Base-by-base conservation (phyloP, 768 basidiomycete genomes). In the Phlegmacium glaucopus region DNA sequence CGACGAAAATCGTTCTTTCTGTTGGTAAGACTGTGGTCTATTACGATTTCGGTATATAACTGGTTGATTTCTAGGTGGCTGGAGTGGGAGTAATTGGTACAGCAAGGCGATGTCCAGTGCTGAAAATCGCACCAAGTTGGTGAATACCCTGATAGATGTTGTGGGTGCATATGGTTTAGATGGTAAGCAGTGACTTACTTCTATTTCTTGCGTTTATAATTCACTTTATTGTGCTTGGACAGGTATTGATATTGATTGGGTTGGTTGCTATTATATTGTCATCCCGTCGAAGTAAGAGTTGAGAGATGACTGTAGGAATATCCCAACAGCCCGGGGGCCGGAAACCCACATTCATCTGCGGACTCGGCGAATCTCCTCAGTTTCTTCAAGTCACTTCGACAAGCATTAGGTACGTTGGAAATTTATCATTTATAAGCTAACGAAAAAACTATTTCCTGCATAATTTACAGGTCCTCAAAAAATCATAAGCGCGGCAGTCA, bases 251-350 rank as follows among this genome's bases (percentile, higher is more conserved):
- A 61, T 88, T 28, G 82, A 84, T 55, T 85, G 84, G 83, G 75
- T 28, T 9, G 18, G n/a, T 42, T 15, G 6, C 28, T 7, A 4
- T 35, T 11, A 30, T 39, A 8, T 37, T 16, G 39, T 43, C 30
- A 18, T 12, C 48, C 6, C 32, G 36, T 28, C 39, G 15, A 1
- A 44, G 38, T 32, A 26, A 27, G 4, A 27, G 11, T 44, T 35
- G n/a, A n/a, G n/a, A n/a, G n/a, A n/a, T n/a, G n/a, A n/a, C n/a
- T 9, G 13, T 37, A 81, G 82, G 86, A 88, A 68, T 89, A 88
- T 60, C 87, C 86, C 9, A 83, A 81, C 48, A 69, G 73, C 6
- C 51, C 64, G 0, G 87, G 85, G 25, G 69, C 70, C 1, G 81
- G 82, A 16, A 86, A 90, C 59, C 72, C 73, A 5, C 67, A 77